Base-by-base conservation (phyloP, 768 basidiomycete genomes). In the Termitomyces sp. region DNA sequence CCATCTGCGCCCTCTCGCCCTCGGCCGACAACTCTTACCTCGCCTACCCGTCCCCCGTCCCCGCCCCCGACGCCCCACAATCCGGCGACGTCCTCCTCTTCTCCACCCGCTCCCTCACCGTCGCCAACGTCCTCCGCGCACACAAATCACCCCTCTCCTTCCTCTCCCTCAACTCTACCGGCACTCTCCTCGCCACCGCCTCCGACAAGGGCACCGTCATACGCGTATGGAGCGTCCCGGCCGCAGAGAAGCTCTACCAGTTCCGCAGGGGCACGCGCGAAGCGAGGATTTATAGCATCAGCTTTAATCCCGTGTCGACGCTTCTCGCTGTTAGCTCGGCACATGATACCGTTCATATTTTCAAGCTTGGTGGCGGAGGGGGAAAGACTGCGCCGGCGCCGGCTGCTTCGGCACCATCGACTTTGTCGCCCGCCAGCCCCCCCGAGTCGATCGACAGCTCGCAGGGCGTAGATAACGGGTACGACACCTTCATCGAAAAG, bases 181-280 rank as follows among this genome's bases (percentile, higher is more conserved):
- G 96, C 12, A 91, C 91, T 0, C 79, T 98, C 54, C 86, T 99
- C 41, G 97, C 96, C 21, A 95, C 96, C 6, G 87, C 94, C 14
- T 90, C 88, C 1, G 93, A 95, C 44, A 96, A 95, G 68, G 97
- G 97, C 14, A 99, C 97, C 6, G 94, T 98, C 61, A 96, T 99
- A 54, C 85, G 97, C 43, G 95, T 98, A 1, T 98, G 95, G 83
- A 83, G 84, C 46, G 78, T 97, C 14, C 96, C 97, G 0, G 83
- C 87, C 6, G 92, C 94, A 0, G 92, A 98, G 76, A 94, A 95
- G 72, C 69, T 98, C 47, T 95, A 95, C 72, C 95, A 99, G 70
- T 98, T 98, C 77, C 75, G 97, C 6, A 74, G 97, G 44, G 97
- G 97, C 7, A 92, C 90, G 40, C 79, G 93, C 31, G 91, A 90